Base-by-base conservation (phyloP, 23 red algal species). In the Gracilaria caudata region DNA sequence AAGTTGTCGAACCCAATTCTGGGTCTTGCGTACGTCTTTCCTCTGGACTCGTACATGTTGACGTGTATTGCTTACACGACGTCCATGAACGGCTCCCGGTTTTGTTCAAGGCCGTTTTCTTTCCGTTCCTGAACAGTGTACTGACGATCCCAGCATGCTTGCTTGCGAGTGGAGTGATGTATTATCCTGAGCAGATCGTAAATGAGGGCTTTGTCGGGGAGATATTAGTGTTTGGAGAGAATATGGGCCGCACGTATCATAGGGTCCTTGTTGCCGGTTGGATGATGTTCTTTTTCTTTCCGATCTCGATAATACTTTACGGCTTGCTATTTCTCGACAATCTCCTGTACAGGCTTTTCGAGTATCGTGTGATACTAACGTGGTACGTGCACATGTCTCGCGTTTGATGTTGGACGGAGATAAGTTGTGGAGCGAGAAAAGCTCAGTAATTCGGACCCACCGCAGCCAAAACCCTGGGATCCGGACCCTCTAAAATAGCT, bases 241-340 rank as follows among this genome's bases (percentile, higher is more conserved):
- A 65, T 65, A 65, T 65, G 60, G 60, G 60, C 23, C n/a, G 29
- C 60, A 65, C 49, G 60, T 65, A 65, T 65, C 60, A 65, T 35
- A 1, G 12, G 60, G n/a, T 65, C 32, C 2, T 65, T 65, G 60
- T 4, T 23, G 26, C 60, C 60, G 60, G 12, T 35, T 30, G 5
- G 60, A 28, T 65, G 60, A 65, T 65, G 32, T 32, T 30, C 60
- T 30, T 35, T 65, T 4, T 35, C 60, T 30, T 65, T 30, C 60
- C 60, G 60, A 30, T 65, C 60, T 32, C 60, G 60, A 9, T 32
- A 32, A 9, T 65, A 16, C 60, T 65, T 32, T 65, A 65, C 23
- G 29, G n/a, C 8, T 9, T 35, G 8, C 60, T 65, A 2, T 16
- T 65, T 32, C 14, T 65, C 60, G 32, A 23, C 60, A 65, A 7